phyloP scores from a whole-genome alignment of 805 yeast genomes.

The Lachancea sp. region DNA sequence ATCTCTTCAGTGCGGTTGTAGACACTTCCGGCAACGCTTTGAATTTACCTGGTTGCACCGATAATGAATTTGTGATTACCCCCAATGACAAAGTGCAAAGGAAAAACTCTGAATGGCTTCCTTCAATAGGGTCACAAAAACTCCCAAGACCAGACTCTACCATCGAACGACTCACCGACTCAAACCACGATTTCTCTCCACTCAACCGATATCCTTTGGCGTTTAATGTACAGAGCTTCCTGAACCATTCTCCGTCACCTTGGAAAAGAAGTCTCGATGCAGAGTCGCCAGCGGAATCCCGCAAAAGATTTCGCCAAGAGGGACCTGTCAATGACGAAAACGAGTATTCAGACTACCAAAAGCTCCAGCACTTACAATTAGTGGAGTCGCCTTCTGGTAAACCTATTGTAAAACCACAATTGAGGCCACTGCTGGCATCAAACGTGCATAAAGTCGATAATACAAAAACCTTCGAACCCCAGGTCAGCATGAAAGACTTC shows the following conservation, averaged over 20 bases:
- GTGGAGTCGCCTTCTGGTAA: conserved; percentile 2
- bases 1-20: conserved; percentile 5
- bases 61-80: not conserved
- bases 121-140: not conserved
- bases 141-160: not conserved
- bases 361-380: not conserved
- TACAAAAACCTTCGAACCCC: conserved; percentile 16
- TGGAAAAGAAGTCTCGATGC: not conserved
- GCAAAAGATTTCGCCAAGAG: not conserved
- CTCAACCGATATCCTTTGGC: not conserved
- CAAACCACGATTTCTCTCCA: not conserved
- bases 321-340: conserved; percentile 2
- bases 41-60: not conserved
- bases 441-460: conserved; percentile 5
- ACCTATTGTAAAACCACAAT: conserved; percentile 1
- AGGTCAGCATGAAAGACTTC: conserved; percentile 14
- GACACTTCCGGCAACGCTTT: conserved; percentile 2
- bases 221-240: not conserved
- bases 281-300: not conserved
- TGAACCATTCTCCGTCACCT: not conserved
- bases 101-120: conserved; percentile 1
- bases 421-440: not conserved
- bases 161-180: not conserved
- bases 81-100: not conserved
- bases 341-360: not conserved